Evolutionary conservation across 176 grass and related monocot species (phyloP).

Genomic region (Rhynchospora tenuis): DNA sequence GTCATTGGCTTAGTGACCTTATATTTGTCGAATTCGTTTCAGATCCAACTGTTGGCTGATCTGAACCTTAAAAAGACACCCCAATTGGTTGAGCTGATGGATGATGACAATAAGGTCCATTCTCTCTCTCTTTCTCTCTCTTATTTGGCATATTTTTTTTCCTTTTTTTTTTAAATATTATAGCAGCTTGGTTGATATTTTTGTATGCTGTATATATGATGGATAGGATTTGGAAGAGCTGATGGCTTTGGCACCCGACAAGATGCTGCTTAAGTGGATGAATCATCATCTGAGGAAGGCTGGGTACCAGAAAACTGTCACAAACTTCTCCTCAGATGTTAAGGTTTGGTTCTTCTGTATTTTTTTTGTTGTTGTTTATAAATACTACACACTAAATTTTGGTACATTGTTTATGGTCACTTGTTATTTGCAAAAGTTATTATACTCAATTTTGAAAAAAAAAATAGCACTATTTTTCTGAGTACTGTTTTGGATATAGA

Average conservation of each 20-base stretch:
- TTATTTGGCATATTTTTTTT: not conserved
- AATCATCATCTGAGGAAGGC: slow-evolving; percentile 97
- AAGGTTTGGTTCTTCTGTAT: slow-evolving; percentile 46
- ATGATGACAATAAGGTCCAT: slow-evolving; percentile 81
- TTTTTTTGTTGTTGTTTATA: not conserved
- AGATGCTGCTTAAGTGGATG: slow-evolving; percentile 97
- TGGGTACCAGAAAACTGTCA: slow-evolving; percentile 97
- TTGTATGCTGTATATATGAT: slow-evolving; percentile 26
- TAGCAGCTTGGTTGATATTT: slow-evolving; percentile 5
- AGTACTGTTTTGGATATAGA: not conserved
- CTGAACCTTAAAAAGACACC: slow-evolving; percentile 97
- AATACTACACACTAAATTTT: not conserved
- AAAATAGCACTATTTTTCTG: not conserved
- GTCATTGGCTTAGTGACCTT: slow-evolving; percentile 1
- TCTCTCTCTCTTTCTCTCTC: not conserved
- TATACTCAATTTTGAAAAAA: not conserved
- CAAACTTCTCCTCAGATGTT: slow-evolving; percentile 97
- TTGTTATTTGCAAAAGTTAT: not conserved
- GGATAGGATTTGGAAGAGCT: slow-evolving; percentile 93
- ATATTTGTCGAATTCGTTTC: slow-evolving; percentile 27
- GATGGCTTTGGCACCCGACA: slow-evolving; percentile 80
- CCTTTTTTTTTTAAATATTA: slow-evolving; percentile 10
- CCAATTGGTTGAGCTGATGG: slow-evolving; percentile 70
- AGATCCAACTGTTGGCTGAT: slow-evolving; percentile 99
- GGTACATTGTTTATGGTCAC: not conserved